Conservation (phyloP, 2,329 filamentous ascomycete genomes). For the Fusarium cicatricum region DNA sequence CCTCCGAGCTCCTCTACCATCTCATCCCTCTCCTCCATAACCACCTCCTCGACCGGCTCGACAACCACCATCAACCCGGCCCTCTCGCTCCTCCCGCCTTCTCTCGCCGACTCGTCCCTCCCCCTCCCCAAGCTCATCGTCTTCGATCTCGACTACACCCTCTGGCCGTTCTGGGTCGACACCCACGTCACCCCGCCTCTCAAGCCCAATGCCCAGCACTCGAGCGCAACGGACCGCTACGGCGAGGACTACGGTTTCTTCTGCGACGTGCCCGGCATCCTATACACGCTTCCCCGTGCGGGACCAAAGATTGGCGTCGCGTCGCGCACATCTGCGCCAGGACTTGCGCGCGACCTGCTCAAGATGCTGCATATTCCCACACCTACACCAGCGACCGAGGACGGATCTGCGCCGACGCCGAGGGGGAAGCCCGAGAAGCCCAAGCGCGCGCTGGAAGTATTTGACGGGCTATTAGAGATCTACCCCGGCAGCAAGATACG, state of each 20-base stretch:
- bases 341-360: constrained; percentile 82
- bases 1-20: constrained; percentile 25
- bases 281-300: constrained; percentile 63
- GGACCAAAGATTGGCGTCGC: constrained; percentile 73
- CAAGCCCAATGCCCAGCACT: constrained; percentile 55
- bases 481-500: constrained; percentile 84
- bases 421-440: constrained; percentile 44
- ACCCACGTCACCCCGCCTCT: constrained; percentile 85
- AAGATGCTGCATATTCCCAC: constrained; percentile 71
- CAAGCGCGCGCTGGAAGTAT: constrained; percentile 63
- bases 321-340: constrained; percentile 81
- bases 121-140: constrained; percentile 85
- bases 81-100: constrained; percentile 46
- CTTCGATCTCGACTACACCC: constrained; percentile 96
- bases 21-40: constrained; percentile 31
- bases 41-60: constrained; percentile 41
- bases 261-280: constrained; percentile 70
- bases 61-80: constrained; percentile 49
- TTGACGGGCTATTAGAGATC: constrained; percentile 69
- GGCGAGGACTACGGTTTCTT: constrained; percentile 78
- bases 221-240: constrained; percentile 58
- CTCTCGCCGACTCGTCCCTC: constrained; percentile 60
- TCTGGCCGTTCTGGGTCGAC: constrained; percentile 99
- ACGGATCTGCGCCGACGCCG: constrained; percentile 19
- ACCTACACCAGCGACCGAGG: constrained; percentile 32